A percentile compares a stretch with the other conserved stretches of the same genome.
These are phyloP conservation scores for Cystobasidiopsis lactophilus DNA, from an alignment of 768 basidiomycete species.

Conservation along the genomic window DNA sequence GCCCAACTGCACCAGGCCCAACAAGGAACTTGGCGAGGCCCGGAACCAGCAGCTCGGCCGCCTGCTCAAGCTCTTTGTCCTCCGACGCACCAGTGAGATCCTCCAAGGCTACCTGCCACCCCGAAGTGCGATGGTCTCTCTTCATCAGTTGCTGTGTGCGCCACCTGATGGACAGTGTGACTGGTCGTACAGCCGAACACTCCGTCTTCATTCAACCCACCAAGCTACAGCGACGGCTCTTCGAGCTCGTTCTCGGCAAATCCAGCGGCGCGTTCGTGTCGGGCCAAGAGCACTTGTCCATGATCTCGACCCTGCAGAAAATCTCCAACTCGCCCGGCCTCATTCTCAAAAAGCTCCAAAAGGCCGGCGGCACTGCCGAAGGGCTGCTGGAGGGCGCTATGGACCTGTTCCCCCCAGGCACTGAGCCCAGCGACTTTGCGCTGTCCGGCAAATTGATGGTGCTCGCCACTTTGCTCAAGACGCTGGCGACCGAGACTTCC, in stretches of 20 bases:
- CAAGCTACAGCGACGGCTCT: constrained; percentile 54
- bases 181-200: constrained; percentile 52
- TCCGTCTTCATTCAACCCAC: constrained; percentile 92
- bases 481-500: constrained; percentile 43
- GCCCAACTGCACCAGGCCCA: constrained; percentile 47
- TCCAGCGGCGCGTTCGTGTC: constrained; percentile 46
- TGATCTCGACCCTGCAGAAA: constrained; percentile 65
- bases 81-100: constrained; percentile 66
- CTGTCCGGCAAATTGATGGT: constrained; percentile 63
- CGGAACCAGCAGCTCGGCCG: constrained; percentile 44
- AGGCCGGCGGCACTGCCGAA: background rate
- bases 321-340: constrained; percentile 81
- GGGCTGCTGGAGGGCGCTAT: constrained; percentile 13
- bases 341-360: constrained; percentile 23
- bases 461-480: constrained; percentile 40
- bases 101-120: constrained; percentile 69
- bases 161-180: background rate
- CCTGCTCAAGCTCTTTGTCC: constrained; percentile 37
- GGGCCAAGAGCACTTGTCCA: constrained; percentile 44
- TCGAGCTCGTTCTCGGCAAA: constrained; percentile 48
- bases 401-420: constrained; percentile 20
- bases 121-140: constrained; percentile 39
- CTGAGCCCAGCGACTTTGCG: constrained; percentile 34
- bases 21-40: constrained; percentile 53
- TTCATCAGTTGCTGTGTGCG: background rate